Evolutionary conservation across 1,284 basidiomycete species (phyloP), one percentile per base, ranked within the genome.

Genomic region (Ganoderma boninense): DNA sequence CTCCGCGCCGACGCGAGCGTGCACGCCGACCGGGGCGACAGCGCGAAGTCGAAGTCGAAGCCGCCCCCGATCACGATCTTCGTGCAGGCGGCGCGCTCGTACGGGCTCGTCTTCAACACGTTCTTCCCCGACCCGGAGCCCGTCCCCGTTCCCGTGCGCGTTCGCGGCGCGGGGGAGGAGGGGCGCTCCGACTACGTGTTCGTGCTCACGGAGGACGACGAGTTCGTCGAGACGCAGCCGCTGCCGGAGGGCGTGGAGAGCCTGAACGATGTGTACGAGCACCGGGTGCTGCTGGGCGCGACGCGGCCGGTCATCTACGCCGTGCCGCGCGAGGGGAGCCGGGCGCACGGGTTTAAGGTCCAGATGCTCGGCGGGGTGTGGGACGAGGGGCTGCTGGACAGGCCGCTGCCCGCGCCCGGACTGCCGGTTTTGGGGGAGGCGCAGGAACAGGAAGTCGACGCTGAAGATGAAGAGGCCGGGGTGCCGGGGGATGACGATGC

Each of bases 291-390:
- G 18, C 81, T 87, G 1, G 89, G 89, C 0, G 80, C 82, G 13
- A 81, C 81, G 62, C 86, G 87, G 14, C 83, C 87, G 20, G 75
- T 90, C 35, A 73, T 88, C 26, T 89, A 85, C 73, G 82, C 81
- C 35, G 79, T 84, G 4, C 68, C 73, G 16, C 49, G 46, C 57
- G 35, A 29, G 16, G 59, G 62, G 38, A 8, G 57, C 7, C 43
- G 40, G 23, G 20, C 29, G 38, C n/a, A 65, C 35, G n/a, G 11
- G 65, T 75, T 54, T 61, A 46, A 44, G 54, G 69, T 62, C 71
- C 49, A 57, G 52, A 35, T 35, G 59, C 67, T 75, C 5, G 69
- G 61, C 13, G 65, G 54, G 46, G 40, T 71, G 11, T 73, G 68
- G 72, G 71, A 69, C 32, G 67, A 68, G 43, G 56, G n/a, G 59